phyloP scores from a whole-genome alignment of 192 early-diverging fungal genomes.

The Linnemannia exigua region DNA sequence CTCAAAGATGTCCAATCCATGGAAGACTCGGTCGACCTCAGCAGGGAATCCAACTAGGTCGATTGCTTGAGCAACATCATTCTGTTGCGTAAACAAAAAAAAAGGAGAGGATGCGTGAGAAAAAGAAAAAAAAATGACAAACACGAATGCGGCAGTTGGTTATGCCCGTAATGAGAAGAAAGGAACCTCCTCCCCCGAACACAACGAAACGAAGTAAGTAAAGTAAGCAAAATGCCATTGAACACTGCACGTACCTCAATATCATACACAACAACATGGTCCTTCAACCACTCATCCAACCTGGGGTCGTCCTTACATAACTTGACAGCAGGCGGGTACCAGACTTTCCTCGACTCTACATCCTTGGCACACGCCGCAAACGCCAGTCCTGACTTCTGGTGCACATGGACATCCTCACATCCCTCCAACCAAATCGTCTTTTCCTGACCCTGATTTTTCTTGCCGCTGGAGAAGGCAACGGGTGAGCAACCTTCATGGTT shows the following conservation, averaged over 20 bases:
- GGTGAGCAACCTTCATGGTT: not conserved
- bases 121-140: not conserved
- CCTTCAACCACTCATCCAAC: constrained; percentile 24
- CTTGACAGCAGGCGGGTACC: constrained; percentile 45
- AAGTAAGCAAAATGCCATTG: not conserved
- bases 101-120: not conserved
- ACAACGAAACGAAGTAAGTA: not conserved
- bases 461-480: not conserved
- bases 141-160: too few species aligned
- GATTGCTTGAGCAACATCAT: constrained; percentile 42
- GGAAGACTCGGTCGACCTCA: constrained; percentile 45
- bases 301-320: not conserved
- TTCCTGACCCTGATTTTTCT: not conserved
- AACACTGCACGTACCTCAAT: constrained; percentile 51
- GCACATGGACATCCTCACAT: constrained; percentile 68
- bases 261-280: constrained; percentile 63
- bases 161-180: too few species aligned
- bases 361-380: constrained; percentile 63
- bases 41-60: constrained; percentile 43
- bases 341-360: constrained; percentile 54
- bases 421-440: constrained; percentile 35
- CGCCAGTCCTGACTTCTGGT: constrained; percentile 59
- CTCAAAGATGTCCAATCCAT: constrained; percentile 65
- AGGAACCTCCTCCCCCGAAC: constrained; percentile 26
- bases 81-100: too few species aligned